Percentiles rank a stretch among this genome's conserved stretches.
Evolutionary conservation across 345 rosid species (phyloP).

Genomic region (Bruguiera sexangula): DNA sequence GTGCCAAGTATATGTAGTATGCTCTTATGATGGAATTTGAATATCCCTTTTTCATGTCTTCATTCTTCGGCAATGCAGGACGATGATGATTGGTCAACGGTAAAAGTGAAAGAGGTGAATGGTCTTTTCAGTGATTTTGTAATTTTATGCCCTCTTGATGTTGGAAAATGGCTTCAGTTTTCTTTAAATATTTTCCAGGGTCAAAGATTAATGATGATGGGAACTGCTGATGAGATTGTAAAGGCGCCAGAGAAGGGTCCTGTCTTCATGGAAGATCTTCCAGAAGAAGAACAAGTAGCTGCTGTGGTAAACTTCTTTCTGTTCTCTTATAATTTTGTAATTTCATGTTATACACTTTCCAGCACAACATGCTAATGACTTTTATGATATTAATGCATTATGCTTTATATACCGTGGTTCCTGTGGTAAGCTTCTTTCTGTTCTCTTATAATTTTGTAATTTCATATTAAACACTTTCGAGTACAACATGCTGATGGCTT

Average conservation of each 20-base stretch:
- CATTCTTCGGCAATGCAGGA: conserved; percentile 48
- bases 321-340: background rate
- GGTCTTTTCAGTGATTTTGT: conserved; percentile 10
- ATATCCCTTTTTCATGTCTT: background rate
- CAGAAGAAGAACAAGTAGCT: conserved; percentile 84
- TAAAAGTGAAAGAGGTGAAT: conserved; percentile 78
- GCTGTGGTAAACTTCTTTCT: conserved; percentile 49
- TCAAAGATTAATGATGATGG: conserved; percentile 99
- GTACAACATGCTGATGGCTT: background rate
- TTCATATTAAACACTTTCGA: background rate
- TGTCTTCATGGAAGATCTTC: conserved; percentile 93
- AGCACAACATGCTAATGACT: background rate
- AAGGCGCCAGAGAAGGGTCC: conserved; percentile 94
- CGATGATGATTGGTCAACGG: conserved; percentile 81
- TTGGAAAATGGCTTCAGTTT: background rate
- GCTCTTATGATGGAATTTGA: conserved; percentile 11
- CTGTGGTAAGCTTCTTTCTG: background rate
- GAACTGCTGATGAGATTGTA: conserved; percentile 92
- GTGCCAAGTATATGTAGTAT: background rate
- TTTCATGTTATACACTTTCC: background rate
- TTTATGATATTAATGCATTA: too few relatives aligned
- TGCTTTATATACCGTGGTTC: too few relatives aligned
- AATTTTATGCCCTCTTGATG: background rate
- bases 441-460: background rate
- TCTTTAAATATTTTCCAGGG: conserved; percentile 45